Base-by-base conservation (phyloP, 768 basidiomycete species). In the Lyophyllum atratum region DNA sequence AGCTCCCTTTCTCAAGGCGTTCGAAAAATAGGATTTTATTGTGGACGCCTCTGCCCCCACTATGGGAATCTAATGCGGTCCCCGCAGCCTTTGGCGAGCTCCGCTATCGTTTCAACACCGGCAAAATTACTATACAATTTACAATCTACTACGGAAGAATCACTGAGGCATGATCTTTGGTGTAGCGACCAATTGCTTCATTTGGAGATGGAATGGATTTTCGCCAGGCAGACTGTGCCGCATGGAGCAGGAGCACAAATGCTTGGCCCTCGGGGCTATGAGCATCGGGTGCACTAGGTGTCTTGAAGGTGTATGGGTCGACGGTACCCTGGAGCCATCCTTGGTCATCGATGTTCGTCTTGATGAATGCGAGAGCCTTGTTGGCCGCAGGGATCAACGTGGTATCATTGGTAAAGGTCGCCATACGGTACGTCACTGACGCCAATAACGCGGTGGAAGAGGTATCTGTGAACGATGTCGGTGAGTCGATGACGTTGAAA, bases 191-290 rank as follows among this genome's bases (percentile, higher is more conserved):
- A 4, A 26, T 8, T 3, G 42, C 8, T 25, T 26, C 15, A 44
- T 45, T 49, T 52, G 3, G 53, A 52, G 15, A 52, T 5, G 19
- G 19, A 55, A 52, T 5, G 19, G 19, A 55, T 29, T 56, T 31
- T 9, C 8, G 34, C 58, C 58, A 59, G 8, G 58, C 58, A 25
- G 31, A 5, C n/a, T 54, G 47, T 6, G 82, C 82, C 6, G 85
- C 67, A 42, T 84, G 72, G 57, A 86, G 71, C 34, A 85, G 66
- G 8, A 85, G 65, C 24, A 85, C 79, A 63, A 88, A 87, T 2
- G 83, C 78, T 67, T 87, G 82, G 1, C 79, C 84, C 66, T 87
- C 85, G 5, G 86, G 83, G 61, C 79, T 81, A 48, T 78, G 67
- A 9, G 63, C 56, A 4, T 76, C 75, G 22, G 69, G 63, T 4